Percentiles rank a stretch among this genome's conserved stretches.
These are phyloP conservation scores for Ormosia emarginata DNA, from an alignment of 306 rosid genomes.

Conservation along the genomic window DNA sequence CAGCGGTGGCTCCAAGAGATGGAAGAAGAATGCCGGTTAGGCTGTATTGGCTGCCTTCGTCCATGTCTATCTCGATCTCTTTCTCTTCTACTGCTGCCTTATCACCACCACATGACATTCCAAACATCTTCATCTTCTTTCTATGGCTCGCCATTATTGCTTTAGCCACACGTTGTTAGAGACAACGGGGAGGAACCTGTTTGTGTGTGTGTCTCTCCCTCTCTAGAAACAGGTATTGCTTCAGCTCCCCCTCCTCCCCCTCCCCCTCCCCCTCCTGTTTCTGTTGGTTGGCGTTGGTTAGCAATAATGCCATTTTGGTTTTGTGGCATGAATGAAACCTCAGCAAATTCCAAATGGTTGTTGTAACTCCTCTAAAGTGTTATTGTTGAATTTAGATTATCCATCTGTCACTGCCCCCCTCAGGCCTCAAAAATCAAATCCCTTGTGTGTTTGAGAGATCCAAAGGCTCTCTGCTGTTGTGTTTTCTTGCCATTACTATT, in stretches of 20 bases:
- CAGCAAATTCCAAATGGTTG: background rate
- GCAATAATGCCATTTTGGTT: background rate
- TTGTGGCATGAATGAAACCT: background rate
- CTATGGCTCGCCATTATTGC: background rate
- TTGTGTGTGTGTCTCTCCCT: background rate
- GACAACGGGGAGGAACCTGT: background rate
- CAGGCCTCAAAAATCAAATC: too few species aligned
- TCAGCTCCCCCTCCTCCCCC: background rate
- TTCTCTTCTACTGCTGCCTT: background rate
- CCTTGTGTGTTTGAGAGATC: too few species aligned
- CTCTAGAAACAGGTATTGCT: background rate
- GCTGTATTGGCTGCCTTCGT: constrained; percentile 70
- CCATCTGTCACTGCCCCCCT: background rate
- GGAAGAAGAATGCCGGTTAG: constrained; percentile 54
- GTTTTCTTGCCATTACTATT: too few species aligned
- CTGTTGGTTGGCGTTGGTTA: background rate
- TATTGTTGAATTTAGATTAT: background rate
- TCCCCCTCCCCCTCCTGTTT: background rate
- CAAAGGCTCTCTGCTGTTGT: too few species aligned
- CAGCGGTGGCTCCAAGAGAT: constrained; percentile 49
- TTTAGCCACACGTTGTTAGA: background rate
- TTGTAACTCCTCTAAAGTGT: background rate
- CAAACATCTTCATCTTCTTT: background rate
- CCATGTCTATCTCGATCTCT: background rate
- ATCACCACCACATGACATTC: background rate